Evolutionary conservation across 2,329 filamentous ascomycete species (phyloP).

Genomic region (Tolypocladium capitatum): DNA sequence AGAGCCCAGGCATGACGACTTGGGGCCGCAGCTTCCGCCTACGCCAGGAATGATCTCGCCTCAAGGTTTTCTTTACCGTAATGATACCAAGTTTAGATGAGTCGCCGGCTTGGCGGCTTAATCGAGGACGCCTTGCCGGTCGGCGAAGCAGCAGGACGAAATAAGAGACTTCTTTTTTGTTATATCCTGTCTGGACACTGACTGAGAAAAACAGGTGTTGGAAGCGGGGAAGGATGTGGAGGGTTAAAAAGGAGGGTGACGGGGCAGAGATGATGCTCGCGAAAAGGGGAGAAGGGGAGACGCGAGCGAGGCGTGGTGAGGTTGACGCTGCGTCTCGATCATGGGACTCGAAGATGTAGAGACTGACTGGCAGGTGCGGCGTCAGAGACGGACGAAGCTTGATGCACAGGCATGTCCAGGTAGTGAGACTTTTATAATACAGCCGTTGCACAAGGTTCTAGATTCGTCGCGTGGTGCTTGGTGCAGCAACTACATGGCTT

Average conservation of each 20-base stretch:
- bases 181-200: conserved; percentile 2
- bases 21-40: neutral
- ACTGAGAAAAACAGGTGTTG: neutral
- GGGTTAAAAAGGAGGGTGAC: neutral
- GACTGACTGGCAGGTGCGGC: neutral
- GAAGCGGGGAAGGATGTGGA: neutral
- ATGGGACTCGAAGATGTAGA: neutral
- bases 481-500: neutral
- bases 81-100: conserved; percentile 13
- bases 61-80: conserved; percentile 8
- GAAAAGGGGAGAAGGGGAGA: neutral
- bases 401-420: neutral
- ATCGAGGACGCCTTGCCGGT: neutral
- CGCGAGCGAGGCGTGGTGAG: neutral
- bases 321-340: neutral
- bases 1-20: conserved; percentile 6
- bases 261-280: neutral
- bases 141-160: conserved; percentile 1
- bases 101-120: conserved; percentile 5
- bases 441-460: neutral
- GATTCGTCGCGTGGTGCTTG: neutral
- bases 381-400: neutral
- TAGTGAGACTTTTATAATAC: neutral
- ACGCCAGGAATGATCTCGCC: neutral
- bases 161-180: neutral